Conservation (phyloP, 139 green algal genomes). For the Volvox africanus region DNA sequence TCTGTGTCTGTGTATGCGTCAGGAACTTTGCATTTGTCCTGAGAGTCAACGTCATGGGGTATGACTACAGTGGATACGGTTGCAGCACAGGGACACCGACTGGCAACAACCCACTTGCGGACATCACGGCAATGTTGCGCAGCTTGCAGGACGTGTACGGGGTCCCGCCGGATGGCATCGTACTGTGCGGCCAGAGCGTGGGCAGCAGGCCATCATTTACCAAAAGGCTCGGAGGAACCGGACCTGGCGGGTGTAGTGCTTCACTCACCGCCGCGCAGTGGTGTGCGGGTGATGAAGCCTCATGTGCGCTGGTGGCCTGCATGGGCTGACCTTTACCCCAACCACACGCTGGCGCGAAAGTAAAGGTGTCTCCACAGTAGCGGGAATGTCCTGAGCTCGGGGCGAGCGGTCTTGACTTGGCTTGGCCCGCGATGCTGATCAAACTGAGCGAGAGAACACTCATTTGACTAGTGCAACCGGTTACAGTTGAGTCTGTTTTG, state of each 20-base stretch:
- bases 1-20: too few relatives aligned
- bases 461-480: too few relatives aligned
- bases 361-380: too few relatives aligned
- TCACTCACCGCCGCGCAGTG: slow-evolving; percentile 90
- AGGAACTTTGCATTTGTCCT: slow-evolving; percentile 78
- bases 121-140: slow-evolving; percentile 71
- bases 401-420: too few relatives aligned
- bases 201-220: slow-evolving; percentile 79
- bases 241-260: slow-evolving; percentile 87
- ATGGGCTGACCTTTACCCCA: slow-evolving; percentile 88
- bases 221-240: slow-evolving; percentile 64
- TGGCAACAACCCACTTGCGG: slow-evolving; percentile 71
- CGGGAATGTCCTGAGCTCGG: too few relatives aligned
- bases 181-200: slow-evolving; percentile 94
- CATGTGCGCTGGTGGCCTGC: slow-evolving; percentile 79
- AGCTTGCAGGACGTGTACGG: slow-evolving; percentile 59
- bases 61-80: slow-evolving; percentile 82
- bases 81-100: slow-evolving; percentile 61
- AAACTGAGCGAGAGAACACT: too few relatives aligned
- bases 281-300: slow-evolving; percentile 90
- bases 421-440: too few relatives aligned
- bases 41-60: slow-evolving; percentile 81
- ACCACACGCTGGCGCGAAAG: slow-evolving; percentile 78
- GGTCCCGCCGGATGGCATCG: slow-evolving; percentile 55
- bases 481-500: too few relatives aligned